Evolutionary conservation across 2,329 filamentous ascomycete genomes (phyloP).

Genomic region (Colletotrichum gloeosporioides): DNA sequence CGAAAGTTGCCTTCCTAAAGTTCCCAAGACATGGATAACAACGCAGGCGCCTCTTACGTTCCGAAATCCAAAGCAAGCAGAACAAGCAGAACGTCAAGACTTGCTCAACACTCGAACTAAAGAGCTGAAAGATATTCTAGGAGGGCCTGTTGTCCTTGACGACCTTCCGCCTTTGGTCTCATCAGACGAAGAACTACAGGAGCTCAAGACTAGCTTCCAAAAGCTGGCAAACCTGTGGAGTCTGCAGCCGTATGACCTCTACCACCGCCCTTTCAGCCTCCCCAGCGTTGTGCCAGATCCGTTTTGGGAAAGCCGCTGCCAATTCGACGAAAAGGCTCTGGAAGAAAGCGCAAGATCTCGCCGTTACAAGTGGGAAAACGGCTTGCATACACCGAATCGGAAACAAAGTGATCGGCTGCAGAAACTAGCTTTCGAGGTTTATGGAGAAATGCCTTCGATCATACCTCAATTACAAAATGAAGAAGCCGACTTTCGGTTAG

Average conservation of each 20-base stretch:
- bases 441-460: background rate
- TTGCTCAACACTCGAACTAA: background rate
- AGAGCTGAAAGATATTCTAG: background rate
- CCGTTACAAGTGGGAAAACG: no score
- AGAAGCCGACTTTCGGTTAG: accelerated
- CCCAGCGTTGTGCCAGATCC: background rate
- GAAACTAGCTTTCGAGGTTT: background rate
- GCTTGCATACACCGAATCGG: no score
- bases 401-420: no score
- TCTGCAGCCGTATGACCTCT: background rate
- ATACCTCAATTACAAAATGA: background rate
- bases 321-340: no score
- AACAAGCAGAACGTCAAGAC: background rate
- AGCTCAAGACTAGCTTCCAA: background rate
- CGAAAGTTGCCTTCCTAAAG: background rate
- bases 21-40: background rate
- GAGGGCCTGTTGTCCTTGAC: no score
- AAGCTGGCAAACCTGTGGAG: background rate
- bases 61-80: background rate
- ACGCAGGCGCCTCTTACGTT: background rate
- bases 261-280: background rate
- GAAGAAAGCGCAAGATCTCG: no score
- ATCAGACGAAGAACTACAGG: background rate
- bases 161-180: background rate
- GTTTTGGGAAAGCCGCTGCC: background rate